Base-by-base conservation (phyloP, 2,329 filamentous ascomycete species). In the Cladosporium sp. region DNA sequence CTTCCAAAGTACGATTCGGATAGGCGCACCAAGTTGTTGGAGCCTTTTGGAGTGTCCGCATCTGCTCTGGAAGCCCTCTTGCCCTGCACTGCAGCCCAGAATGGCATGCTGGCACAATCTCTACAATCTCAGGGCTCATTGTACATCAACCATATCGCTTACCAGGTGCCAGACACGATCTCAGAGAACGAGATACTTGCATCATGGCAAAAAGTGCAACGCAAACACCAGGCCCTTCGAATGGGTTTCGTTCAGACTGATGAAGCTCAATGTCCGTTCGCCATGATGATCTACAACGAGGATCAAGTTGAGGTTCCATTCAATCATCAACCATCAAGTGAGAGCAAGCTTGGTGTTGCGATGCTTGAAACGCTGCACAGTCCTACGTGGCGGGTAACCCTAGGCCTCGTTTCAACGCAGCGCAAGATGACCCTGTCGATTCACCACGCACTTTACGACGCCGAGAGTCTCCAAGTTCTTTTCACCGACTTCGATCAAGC, bases 391-490 rank as follows among this genome's bases (percentile, higher is more conserved):
- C 70, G 71, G 11, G 66, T 88, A 17, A 69, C 71, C 0, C 42
- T 89, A 1, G 62, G 76, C 0, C 57, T 72, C 2, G 39, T 54
- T 1, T 49, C 61, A 0, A 43, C 54, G 0, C 37, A 50, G 0
- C 38, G 41, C 3, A 58, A 62, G 4, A 63, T 82, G 36, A 68
- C 77, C 38, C 61, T 84, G 17, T 79, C 75, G 8, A 75, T 89
- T 2, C 86, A 95, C 56, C 91, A 96, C 69, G 87, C 88, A 0
- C 73, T 96, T 0, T 96, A 95, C 58, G 91, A 96, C 70, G 91
- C 89, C 0, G 76, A 82, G 36, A 90, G 89, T 7, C 70, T 96
- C 8, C 73, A 80, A 3, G 62, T 74, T 1, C 76, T 96, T 1
- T 68, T 96, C 2, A 62, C 72, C 0, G 80, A 86, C 57, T 72